Percentiles rank a stretch among this genome's conserved stretches.
Evolutionary conservation across 441 rosid genomes (phyloP).

Genomic region (Cnidoscolus chayamansa): DNA sequence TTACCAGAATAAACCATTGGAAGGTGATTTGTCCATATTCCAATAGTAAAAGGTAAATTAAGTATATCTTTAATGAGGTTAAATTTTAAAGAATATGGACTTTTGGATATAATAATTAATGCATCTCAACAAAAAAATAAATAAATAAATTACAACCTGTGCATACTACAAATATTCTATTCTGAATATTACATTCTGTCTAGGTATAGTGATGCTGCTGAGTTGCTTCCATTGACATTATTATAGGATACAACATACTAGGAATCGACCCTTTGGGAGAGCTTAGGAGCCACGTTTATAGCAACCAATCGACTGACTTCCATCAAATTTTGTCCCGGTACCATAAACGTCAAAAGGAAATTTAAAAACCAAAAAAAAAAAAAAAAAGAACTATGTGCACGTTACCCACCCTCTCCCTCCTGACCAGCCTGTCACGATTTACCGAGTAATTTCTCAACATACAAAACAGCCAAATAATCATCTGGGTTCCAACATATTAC

Average conservation of each 20-base stretch:
- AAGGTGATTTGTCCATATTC: conserved; percentile 2
- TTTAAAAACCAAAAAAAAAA: no score
- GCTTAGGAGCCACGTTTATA: neutral
- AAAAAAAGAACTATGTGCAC: no score
- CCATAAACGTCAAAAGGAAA: no score
- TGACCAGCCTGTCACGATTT: no score
- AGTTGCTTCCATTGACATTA: neutral
- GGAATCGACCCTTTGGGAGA: neutral
- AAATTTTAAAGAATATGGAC: neutral
- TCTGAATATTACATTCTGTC: neutral
- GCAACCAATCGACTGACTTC: neutral
- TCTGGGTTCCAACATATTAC: no score
- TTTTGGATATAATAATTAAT: no score
- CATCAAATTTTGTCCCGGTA: neutral
- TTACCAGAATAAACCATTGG: neutral
- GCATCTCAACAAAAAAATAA: neutral
- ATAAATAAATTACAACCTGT: neutral
- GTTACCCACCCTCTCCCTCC: no score
- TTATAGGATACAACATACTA: no score
- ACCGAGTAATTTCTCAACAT: no score
- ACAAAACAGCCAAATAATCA: no score
- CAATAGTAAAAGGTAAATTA: neutral
- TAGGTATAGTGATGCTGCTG: neutral
- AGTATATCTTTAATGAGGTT: neutral
- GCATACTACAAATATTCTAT: neutral